Base-by-base conservation (phyloP, 768 basidiomycete genomes). In the Collybia sordida region DNA sequence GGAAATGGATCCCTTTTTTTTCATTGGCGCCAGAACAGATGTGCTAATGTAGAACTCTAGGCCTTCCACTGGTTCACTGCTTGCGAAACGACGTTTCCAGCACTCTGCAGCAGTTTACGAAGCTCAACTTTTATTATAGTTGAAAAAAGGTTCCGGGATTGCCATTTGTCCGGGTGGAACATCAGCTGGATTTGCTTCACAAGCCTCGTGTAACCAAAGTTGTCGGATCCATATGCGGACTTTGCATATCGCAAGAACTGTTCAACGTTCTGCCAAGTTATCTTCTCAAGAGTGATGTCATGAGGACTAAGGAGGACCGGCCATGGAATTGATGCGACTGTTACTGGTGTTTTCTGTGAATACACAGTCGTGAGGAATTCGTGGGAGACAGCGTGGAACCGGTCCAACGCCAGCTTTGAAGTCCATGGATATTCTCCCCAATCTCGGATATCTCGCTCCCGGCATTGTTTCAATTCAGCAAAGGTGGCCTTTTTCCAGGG, bases 151-250 rank as follows among this genome's bases (percentile, higher is more conserved):
- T 74, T 71, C 12, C 81, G 68, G 12, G 80, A 71, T 27, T 75
- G 67, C 83, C 80, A 85, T 47, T 77, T 70, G 59, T 83, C 82
- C 1, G 81, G 81, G 53, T 83, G 84, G 59, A 82, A 84, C 53
- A 79, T 61, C 22, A 74, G 69, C 57, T 84, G 75, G 49, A 73
- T 74, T 58, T 73, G 78, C 65, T 81, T 71, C 3, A 83, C 71
- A 46, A 83, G 73, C 1, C 54, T 60, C 51, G 70, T 73, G 62
- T 78, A 82, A 9, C 25, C 43, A 77, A 74, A 54, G 72, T 68
- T 19, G 53, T n/a, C 12, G 72, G 25, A 27, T 27, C 25, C 68
- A 68, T 79, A 70, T 28, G 67, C 64, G 19, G 42, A 25, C 51
- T 69, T 63, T 19, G 74, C 71, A 9, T 67, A 65, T 14, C 52